Conservation (phyloP, 179 eudicot genomes). For the Silene noctiflora region DNA sequence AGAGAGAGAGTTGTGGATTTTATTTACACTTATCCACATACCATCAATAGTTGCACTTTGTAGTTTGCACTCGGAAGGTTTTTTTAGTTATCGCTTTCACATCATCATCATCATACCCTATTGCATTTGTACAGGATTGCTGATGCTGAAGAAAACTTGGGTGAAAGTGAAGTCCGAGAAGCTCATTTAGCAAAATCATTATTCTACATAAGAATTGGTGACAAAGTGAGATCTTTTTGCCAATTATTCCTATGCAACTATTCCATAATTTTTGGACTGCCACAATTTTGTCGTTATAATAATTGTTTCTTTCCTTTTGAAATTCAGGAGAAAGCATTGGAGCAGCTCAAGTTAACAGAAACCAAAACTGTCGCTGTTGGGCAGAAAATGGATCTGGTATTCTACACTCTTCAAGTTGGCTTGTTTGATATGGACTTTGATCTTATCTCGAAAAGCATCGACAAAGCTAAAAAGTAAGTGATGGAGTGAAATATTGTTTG, state of each 20-base stretch:
- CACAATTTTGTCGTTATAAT: neutral
- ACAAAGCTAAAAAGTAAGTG: conserved; percentile 82
- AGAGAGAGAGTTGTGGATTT: neutral
- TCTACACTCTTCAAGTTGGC: conserved; percentile 78
- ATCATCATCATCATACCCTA: neutral
- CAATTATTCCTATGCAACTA: neutral
- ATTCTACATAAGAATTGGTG: conserved; percentile 69
- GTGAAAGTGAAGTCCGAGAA: conserved; percentile 99
- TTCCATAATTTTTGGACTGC: neutral
- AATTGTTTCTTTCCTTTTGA: neutral
- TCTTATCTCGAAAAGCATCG: conserved; percentile 82
- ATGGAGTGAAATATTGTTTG: conserved; percentile 11
- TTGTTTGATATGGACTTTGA: conserved; percentile 95
- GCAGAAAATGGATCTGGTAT: conserved; percentile 96
- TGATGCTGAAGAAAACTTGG: conserved; percentile 96
- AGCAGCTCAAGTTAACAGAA: conserved; percentile 89
- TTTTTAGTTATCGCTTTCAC: neutral
- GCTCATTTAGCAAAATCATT: conserved; percentile 95
- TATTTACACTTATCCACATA: neutral
- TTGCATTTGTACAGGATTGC: conserved; percentile 60
- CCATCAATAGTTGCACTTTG: neutral
- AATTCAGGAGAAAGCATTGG: conserved; percentile 82
- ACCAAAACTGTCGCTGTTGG: conserved; percentile 98
- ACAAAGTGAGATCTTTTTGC: conserved; percentile 47
- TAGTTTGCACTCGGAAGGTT: neutral